Base-by-base conservation (phyloP, 768 basidiomycete species). In the Phylloporus sp. region DNA sequence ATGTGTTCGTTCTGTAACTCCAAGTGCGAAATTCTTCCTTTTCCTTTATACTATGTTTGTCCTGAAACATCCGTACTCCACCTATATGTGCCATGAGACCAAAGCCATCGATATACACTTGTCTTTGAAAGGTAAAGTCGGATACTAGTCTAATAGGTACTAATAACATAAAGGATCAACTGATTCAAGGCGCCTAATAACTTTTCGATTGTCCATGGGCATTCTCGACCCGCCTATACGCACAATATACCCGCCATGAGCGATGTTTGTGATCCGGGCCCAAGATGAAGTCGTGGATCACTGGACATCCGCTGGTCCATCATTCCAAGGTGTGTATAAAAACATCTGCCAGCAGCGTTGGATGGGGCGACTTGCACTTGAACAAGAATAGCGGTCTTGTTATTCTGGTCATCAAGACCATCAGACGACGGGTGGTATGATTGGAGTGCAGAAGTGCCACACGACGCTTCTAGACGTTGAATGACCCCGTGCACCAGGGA, bases 301-400 rank as follows among this genome's bases (percentile, higher is more conserved):
- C 54, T 56, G 11, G 36, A 49, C 13, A 39, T 32, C 4, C 49
- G 38, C 46, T 66, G 59, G 36, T 58, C 66, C 28, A 58, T 50
- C 67, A 68, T 68, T 7, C 67, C 67, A 12, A 68, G 62, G 24
- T 47, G 60, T 32, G 60, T 41, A 31, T 68, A 68, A 29, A 68
- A 68, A 45, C 54, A 26, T 36, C 59, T 66, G 9, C 67, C 67
- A 5, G 43, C 56, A 28, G 54, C 31, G 29, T 68, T 68, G 20
- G 60, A 54, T 3, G 50, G 55, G 0, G 69, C 62, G 15, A 68
- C 67, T 12, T 68, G 64, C 15, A 62, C 67, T 23, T 54, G 58
- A 29, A 68, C 57, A 16, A 67, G 57, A 16, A 69, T 49, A n/a
- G 57, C 20, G 24, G 31, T 47, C 52, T 56, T 60, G 47, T 42